Evolutionary conservation across 352 stramenopile species (phyloP).

Genomic region (Globisporangium spiculum): DNA sequence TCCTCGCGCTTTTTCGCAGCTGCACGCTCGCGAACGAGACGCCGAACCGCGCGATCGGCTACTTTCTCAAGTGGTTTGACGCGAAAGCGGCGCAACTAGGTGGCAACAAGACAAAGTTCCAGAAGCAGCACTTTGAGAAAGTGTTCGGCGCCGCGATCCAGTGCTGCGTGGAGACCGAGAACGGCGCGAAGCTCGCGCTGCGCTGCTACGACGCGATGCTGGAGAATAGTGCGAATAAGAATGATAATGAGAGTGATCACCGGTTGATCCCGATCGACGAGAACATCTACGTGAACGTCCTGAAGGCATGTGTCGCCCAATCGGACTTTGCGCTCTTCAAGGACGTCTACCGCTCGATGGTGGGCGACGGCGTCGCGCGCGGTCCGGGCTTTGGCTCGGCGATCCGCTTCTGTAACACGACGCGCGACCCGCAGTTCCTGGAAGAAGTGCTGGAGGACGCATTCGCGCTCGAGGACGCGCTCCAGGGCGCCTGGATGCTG

Average conservation of each 20-base stretch:
- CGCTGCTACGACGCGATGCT: slow-evolving; percentile 43
- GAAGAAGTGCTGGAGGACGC: slow-evolving; percentile 60
- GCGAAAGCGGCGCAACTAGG: background rate
- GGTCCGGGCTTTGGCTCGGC: slow-evolving; percentile 64
- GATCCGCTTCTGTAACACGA: slow-evolving; percentile 58
- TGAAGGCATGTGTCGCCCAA: slow-evolving; percentile 46
- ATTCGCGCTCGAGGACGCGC: slow-evolving; percentile 40
- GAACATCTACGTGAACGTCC: slow-evolving; percentile 78
- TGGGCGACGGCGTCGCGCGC: slow-evolving; percentile 37
- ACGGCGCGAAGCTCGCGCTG: slow-evolving; percentile 44
- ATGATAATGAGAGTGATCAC: slow-evolving; percentile 3
- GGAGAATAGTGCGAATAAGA: background rate
- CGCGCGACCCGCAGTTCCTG: slow-evolving; percentile 48
- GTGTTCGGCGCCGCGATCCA: slow-evolving; percentile 73
- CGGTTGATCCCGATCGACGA: slow-evolving; percentile 41
- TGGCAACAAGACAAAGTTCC: slow-evolving; percentile 3
- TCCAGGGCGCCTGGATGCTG: slow-evolving; percentile 49
- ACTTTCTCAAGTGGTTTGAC: slow-evolving; percentile 42
- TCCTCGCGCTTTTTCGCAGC: slow-evolving; percentile 53
- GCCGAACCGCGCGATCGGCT: slow-evolving; percentile 15
- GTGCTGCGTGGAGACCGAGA: slow-evolving; percentile 36
- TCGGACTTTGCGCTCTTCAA: slow-evolving; percentile 42
- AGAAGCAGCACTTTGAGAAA: slow-evolving; percentile 34
- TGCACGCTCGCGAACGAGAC: slow-evolving; percentile 17
- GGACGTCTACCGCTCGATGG: slow-evolving; percentile 58